Conservation (phyloP, 1,284 basidiomycete genomes). For the Volvariella surrecta region DNA sequence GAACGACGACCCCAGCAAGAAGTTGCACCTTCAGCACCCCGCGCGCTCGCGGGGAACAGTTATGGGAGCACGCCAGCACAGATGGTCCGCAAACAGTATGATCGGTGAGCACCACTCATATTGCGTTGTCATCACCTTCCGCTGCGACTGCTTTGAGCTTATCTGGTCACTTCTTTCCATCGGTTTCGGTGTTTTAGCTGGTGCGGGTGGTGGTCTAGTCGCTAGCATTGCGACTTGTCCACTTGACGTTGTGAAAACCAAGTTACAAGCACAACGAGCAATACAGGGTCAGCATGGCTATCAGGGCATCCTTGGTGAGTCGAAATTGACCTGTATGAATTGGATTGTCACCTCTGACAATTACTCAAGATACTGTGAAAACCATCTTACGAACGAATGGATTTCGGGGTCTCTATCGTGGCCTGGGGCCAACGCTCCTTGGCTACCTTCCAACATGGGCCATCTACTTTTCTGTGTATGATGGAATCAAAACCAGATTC, state of each 20-base stretch:
- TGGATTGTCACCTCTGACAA: slow-evolving; percentile 5
- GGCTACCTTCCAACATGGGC: slow-evolving; percentile 97
- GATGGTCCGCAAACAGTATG: slow-evolving; percentile 72
- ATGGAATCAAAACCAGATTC: slow-evolving; percentile 80
- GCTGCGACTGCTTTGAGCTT: neutral
- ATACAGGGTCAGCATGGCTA: slow-evolving; percentile 62
- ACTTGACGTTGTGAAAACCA: slow-evolving; percentile 96
- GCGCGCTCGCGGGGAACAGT: slow-evolving; percentile 54
- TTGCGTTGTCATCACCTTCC: neutral
- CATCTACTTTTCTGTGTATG: slow-evolving; percentile 97
- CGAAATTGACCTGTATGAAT: slow-evolving; percentile 14
- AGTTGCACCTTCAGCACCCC: slow-evolving; percentile 27
- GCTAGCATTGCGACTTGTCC: slow-evolving; percentile 95
- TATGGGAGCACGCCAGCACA: slow-evolving; percentile 47
- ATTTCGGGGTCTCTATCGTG: slow-evolving; percentile 83
- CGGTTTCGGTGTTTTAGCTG: slow-evolving; percentile 36
- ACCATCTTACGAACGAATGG: slow-evolving; percentile 71
- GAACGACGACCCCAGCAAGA: slow-evolving; percentile 18
- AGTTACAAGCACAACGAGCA: slow-evolving; percentile 83
- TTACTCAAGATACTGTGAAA: slow-evolving; percentile 56
- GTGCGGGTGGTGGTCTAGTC: slow-evolving; percentile 82
- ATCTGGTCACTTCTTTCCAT: neutral
- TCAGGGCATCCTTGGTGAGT: slow-evolving; percentile 67
- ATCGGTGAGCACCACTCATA: slow-evolving; percentile 26
- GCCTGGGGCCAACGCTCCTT: slow-evolving; percentile 89